phyloP scores from a whole-genome alignment of 306 rosid species.

The Cucumis melo region DNA sequence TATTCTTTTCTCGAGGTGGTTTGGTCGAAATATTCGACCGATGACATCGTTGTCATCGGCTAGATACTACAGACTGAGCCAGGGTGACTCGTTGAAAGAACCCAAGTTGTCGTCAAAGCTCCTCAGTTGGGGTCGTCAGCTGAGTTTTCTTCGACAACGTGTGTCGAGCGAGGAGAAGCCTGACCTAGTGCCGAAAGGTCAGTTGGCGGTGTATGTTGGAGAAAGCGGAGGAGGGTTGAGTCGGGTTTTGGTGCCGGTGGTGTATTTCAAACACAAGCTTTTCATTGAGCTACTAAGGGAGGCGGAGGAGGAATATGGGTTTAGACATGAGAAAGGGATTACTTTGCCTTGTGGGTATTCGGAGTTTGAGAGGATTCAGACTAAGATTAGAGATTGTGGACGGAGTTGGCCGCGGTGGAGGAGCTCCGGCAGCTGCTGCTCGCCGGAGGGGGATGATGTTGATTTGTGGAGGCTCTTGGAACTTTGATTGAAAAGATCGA shows the following conservation, averaged over 20 bases:
- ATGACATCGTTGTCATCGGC: background rate
- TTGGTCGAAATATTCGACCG: background rate
- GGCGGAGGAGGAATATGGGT: constrained; percentile 66
- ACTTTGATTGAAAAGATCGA: background rate
- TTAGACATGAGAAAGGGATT: constrained; percentile 60
- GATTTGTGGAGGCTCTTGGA: background rate
- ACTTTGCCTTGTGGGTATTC: constrained; percentile 66
- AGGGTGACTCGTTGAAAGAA: background rate
- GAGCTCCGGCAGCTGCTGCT: constrained; percentile 1
- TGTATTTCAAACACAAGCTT: constrained; percentile 74
- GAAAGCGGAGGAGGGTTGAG: constrained; percentile 51
- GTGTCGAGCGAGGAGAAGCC: constrained; percentile 17
- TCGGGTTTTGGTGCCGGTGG: constrained; percentile 72
- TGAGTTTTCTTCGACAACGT: constrained; percentile 8
- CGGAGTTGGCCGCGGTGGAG: constrained; percentile 17
- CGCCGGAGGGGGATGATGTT: background rate
- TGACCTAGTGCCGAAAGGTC: constrained; percentile 62
- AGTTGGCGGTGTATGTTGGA: constrained; percentile 77
- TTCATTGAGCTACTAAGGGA: constrained; percentile 55
- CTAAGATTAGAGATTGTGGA: constrained; percentile 32
- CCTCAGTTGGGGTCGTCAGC: constrained; percentile 38
- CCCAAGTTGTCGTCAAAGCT: constrained; percentile 20
- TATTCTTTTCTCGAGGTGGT: background rate
- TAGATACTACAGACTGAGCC: background rate
- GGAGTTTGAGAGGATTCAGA: constrained; percentile 63